Conservation (phyloP, 306 rosid species). For the Trifolium fragiferum region DNA sequence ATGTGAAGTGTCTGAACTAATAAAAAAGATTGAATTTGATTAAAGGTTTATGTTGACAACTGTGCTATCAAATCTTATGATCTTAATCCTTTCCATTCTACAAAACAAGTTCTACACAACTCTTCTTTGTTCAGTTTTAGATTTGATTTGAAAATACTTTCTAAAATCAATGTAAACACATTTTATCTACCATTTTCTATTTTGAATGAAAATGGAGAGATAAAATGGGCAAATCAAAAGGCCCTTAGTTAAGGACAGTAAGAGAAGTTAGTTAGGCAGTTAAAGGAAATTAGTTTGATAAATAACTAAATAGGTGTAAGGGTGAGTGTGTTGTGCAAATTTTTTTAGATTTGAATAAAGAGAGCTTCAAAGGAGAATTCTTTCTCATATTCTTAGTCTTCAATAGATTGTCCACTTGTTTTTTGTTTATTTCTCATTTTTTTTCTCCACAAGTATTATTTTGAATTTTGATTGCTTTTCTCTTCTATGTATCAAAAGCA, state of each 20-base stretch:
- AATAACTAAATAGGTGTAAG: not conserved
- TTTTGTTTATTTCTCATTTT: not conserved
- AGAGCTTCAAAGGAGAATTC: not conserved
- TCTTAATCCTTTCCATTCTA: not conserved
- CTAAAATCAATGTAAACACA: not conserved
- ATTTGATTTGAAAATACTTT: not conserved
- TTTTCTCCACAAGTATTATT: too few species aligned
- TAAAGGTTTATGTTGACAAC: not conserved
- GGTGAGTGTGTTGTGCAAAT: not conserved
- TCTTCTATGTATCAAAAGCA: not conserved
- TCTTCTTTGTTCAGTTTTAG: not conserved
- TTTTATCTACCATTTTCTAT: not conserved
- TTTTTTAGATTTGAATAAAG: not conserved
- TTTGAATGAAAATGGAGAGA: not conserved
- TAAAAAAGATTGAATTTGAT: not conserved
- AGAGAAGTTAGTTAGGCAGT: not conserved
- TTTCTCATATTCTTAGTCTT: not conserved
- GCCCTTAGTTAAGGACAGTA: not conserved
- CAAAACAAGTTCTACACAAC: not conserved
- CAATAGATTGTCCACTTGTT: not conserved
- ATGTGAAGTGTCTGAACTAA: not conserved
- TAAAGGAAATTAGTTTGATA: not conserved
- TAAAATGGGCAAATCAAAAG: not conserved
- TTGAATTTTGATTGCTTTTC: conserved; percentile 15
- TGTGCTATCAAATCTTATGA: not conserved